Base-by-base conservation (phyloP, 768 basidiomycete genomes). In the Chalciporus chontae region DNA sequence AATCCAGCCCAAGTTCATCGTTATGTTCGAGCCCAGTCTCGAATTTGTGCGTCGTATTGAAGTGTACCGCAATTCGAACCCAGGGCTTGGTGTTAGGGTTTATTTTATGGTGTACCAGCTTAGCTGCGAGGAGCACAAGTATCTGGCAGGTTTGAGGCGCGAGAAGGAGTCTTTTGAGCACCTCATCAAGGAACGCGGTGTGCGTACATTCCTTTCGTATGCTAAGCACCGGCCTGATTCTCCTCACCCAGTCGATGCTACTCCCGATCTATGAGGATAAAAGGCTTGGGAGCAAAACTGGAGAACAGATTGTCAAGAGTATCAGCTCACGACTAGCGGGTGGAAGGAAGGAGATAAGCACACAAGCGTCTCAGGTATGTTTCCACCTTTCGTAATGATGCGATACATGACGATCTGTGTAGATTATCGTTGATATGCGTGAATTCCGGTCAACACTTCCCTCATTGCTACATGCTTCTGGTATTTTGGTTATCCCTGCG, bases 361-460 rank as follows among this genome's bases (percentile, higher is more conserved):
- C 71, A 3, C 86, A 87, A 57, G 81, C 85, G 5, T 84, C 85
- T 4, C 76, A 77, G 62, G 88, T 85, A 44, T 14, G 46, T 47
- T 21, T 9, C 1, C 19, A 23, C 13, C 24, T 8, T 40, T 8
- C 18, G 34, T 36, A 27, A 26, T 17, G 26, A 14, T n/a, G 24
- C 4, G 14, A 19, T 24, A 5, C 27, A 23, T 53, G 24, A 59
- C 4, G 3, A 0, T n/a, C 11, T 8, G 43, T 4, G 21, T 3
- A 96, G 93, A 85, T 99, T 42, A 84, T 99, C 52, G 93, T 97
- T 19, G 96, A 98, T 67, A 87, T 97, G 81, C 83, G 95, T 57
- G 96, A 99, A 68, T 97, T 99, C 68, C 78, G 94, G 23, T 97
- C 95, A 2, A 83, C 92, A 0, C 71, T 99, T 9, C 96, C 94